Evolutionary conservation across 2,329 filamentous ascomycete genomes (phyloP), one percentile per base, ranked within the genome.

Genomic region (Aspergillus nomiae): DNA sequence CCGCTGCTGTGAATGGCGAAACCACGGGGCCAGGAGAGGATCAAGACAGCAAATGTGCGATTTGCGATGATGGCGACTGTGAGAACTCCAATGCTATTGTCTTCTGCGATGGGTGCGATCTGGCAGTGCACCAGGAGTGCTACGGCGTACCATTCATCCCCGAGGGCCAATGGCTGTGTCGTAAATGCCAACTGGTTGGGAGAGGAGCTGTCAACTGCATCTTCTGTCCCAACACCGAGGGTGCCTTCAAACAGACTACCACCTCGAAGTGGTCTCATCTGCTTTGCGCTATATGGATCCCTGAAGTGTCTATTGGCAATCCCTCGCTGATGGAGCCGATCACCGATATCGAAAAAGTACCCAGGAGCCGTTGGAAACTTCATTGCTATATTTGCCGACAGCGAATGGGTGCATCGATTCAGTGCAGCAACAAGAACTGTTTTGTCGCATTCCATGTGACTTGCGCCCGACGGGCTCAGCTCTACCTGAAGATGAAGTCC

Each of bases 61-160:
- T 99, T 62, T 99, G 95, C 76, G 95, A 99, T 74, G 95, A 99
- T 73, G 95, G 95, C n/a, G 95, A 99, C 74, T 99, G 95, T 74
- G 95, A 99, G 80, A 99, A 99, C 77, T 96, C 95, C 26, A 99
- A 99, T 74, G 95, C 95, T 1, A 99, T 99, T 73, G 95, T 99
- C 26, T 99, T 99, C 75, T 99, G 95, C 76, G 95, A 99, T 75
- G 95, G 95, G 3, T 99, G 95, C 78, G 96, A 99, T 78, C 83
- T 99, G 58, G 95, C 95, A 4, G 95, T 99, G 11, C 95, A 99
- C 78, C 95, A 99, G 77, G 95, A 99, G 81, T 99, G 95, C 78
- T 99, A 99, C 75, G 95, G 95, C 61, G 95, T 99, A 54, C 95
- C 95, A 1, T 99, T 97, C 77, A 99, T 99, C 68, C 95, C 95